Percentiles rank a stretch among this genome's conserved stretches.
These are phyloP conservation scores for Cornus suecica DNA, from an alignment of 148 eudicot genomes.

Conservation along the genomic window DNA sequence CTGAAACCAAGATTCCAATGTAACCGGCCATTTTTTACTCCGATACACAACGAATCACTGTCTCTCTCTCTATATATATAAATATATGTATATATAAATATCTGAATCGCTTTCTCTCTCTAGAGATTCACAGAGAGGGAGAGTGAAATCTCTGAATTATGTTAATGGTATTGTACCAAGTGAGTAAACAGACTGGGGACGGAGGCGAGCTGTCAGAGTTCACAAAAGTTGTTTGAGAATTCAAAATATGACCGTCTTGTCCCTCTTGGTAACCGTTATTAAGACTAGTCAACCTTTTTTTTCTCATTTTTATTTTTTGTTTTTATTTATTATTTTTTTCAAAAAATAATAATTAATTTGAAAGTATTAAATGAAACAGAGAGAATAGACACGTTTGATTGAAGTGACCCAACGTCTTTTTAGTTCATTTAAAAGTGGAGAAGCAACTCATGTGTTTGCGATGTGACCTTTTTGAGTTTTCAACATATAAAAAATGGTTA, in stretches of 20 bases:
- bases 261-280: constrained; percentile 42
- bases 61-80: constrained; percentile 3
- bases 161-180: constrained; percentile 18
- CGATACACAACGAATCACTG: neutral
- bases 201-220: constrained; percentile 57
- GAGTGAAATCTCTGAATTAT: constrained; percentile 8
- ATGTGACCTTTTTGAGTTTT: too few relatives aligned
- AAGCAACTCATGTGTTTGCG: too few relatives aligned
- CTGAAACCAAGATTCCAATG: constrained; percentile 80
- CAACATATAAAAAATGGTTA: too few relatives aligned
- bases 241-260: constrained; percentile 72
- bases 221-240: constrained; percentile 25
- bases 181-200: constrained; percentile 37
- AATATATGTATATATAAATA: too few relatives aligned
- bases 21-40: constrained; percentile 62
- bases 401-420: too few relatives aligned
- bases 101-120: constrained; percentile 1
- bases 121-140: neutral
- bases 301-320: too few relatives aligned
- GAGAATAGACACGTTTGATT: too few relatives aligned
- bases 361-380: too few relatives aligned
- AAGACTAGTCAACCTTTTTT: too few relatives aligned
- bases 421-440: too few relatives aligned
- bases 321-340: too few relatives aligned
- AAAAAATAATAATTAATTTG: too few relatives aligned